phyloP scores from a whole-genome alignment of 129 eudicot species.

The Centella asiatica region DNA sequence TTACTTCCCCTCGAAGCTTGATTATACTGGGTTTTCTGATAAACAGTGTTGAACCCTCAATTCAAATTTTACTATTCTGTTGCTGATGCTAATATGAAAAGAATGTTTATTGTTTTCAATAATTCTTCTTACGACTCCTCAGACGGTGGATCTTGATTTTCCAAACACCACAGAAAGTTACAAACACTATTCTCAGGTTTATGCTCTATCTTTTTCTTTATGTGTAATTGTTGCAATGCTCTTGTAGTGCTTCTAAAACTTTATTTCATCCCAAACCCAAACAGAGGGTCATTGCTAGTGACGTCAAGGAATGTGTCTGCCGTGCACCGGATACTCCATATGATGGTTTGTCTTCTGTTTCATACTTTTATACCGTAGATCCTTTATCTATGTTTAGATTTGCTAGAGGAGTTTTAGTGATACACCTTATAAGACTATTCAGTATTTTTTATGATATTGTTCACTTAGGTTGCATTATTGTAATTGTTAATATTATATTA shows the following conservation, averaged over 20 bases:
- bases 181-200: conserved; percentile 84
- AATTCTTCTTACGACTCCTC: conserved; percentile 11
- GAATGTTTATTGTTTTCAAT: background rate
- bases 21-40: no score
- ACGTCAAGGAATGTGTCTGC: conserved; percentile 92
- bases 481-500: no score
- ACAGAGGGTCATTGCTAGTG: conserved; percentile 90
- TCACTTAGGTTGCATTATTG: no score
- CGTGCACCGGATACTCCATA: conserved; percentile 99
- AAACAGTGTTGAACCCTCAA: no score
- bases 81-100: no score
- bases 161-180: conserved; percentile 95
- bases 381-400: no score
- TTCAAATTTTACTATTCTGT: no score
- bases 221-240: conserved; percentile 9
- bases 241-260: conserved; percentile 6
- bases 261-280: background rate
- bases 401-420: no score
- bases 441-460: no score
- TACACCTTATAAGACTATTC: no score
- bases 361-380: no score
- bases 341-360: conserved; percentile 55
- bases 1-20: no score
- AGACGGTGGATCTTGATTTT: conserved; percentile 82
- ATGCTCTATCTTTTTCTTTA: conserved; percentile 2